Evolutionary conservation across 1,284 basidiomycete species (phyloP).

Genomic region (Cryptococcus sp.): DNA sequence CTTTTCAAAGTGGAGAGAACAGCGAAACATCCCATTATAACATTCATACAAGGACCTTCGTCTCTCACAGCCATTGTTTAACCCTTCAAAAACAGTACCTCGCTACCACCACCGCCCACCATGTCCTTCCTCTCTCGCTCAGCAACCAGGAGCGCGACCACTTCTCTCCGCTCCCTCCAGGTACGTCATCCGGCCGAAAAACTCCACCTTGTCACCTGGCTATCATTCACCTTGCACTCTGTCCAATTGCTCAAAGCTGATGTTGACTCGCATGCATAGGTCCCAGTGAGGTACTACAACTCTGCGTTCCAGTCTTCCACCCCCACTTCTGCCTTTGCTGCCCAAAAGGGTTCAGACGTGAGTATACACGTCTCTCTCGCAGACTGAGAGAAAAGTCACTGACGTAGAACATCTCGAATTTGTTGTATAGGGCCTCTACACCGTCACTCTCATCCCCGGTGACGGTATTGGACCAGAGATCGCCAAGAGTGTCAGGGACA

Average conservation of each 20-base stretch:
- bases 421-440: conserved; percentile 80
- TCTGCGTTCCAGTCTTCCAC: conserved; percentile 51
- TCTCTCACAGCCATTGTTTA: conserved; percentile 6
- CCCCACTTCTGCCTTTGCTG: conserved; percentile 82
- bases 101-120: conserved; percentile 4
- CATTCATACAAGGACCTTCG: not conserved
- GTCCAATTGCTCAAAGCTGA: not conserved
- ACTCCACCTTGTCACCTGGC: not conserved
- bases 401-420: not conserved
- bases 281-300: conserved; percentile 40
- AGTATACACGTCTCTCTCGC: not conserved
- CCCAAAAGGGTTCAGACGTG: conserved; percentile 82
- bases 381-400: conserved; percentile 1
- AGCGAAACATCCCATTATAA: not conserved
- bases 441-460: conserved; percentile 51
- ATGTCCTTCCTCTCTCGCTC: conserved; percentile 37
- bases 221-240: too few species aligned
- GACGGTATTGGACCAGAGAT: conserved; percentile 92
- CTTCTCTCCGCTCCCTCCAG: conserved; percentile 40
- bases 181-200: conserved; percentile 21
- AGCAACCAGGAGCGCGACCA: conserved; percentile 25
- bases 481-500: conserved; percentile 90
- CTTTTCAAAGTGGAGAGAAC: conserved; percentile 1
- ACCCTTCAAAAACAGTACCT: not conserved
- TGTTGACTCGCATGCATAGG: conserved; percentile 12